Evolutionary conservation across 2,329 filamentous ascomycete genomes (phyloP), one percentile per base, ranked within the genome.

Genomic region (Immersiporthe knoxdaviesiana): DNA sequence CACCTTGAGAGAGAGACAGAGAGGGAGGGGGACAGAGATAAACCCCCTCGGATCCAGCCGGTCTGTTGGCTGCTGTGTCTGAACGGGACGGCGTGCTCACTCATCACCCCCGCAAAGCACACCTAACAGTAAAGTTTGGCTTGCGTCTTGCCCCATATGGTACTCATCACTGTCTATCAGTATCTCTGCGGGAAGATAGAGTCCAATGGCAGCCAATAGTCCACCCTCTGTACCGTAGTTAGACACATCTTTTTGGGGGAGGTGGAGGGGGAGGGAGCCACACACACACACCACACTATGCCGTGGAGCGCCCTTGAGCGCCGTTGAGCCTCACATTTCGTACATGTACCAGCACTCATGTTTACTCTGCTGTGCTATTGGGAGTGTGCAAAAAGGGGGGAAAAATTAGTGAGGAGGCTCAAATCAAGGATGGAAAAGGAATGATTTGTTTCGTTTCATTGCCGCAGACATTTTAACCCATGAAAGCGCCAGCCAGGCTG

Each of bases 211-310:
- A 7, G 2, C 52, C 52, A 18, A 30, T 56, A 56, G 52, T 56
- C 12, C 16, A 7, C 27, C n/a, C n/a, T n/a, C 52, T 30, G 27
- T 27, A 30, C 47, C 12, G 16, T 30, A 18, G 52, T 30, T 18
- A 8, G 14, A n/a, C 18, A 47, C 44, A 47, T 16, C 52, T 27
- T 6, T 56, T 12, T 18, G n/a, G 27, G 27, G 27, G n/a, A n/a
- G n/a, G n/a, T n/a, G n/a, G n/a, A n/a, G n/a, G n/a, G n/a, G n/a
- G n/a, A n/a, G n/a, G n/a, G n/a, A n/a, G n/a, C n/a, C n/a, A n/a
- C n/a, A n/a, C n/a, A n/a, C 27, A 56, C 52, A 56, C 24, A 56
- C 52, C 52, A 56, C 52, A 56, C 52, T 30, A 56, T 27, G 27
- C 6, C 52, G 12, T 16, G n/a, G n/a, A n/a, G n/a, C n/a, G n/a